These are phyloP conservation scores for Cryptococcus sp. DNA, from an alignment of 1,284 basidiomycete genomes.

Conservation along the genomic window DNA sequence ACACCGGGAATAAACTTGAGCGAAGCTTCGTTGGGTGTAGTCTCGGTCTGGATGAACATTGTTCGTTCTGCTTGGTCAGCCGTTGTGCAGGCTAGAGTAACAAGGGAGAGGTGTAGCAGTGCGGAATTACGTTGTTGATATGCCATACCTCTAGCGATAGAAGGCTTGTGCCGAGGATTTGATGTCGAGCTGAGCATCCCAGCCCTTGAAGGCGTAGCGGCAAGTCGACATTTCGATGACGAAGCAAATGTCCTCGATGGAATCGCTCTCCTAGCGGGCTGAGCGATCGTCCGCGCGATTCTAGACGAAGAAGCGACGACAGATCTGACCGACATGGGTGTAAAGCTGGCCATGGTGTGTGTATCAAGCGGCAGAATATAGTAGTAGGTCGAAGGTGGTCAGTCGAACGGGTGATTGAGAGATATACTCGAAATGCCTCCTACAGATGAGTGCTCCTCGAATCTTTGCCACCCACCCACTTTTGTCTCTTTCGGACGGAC, in stretches of 20 bases:
- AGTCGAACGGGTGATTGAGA: no score
- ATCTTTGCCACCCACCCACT: no score
- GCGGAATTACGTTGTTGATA: background rate
- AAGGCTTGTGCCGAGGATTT: background rate
- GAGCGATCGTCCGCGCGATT: background rate
- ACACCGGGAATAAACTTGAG: constrained; percentile 96
- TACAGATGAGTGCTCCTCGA: no score
- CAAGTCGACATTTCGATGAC: background rate
- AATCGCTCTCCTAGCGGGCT: constrained; percentile 1
- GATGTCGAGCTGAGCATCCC: constrained; percentile 2
- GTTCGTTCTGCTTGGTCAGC: constrained; percentile 57
- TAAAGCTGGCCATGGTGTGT: no score
- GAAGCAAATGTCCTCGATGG: constrained; percentile 14
- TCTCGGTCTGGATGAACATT: constrained; percentile 97
- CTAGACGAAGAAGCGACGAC: constrained; percentile 32
- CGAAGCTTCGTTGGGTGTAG: constrained; percentile 94
- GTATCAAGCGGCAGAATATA: no score
- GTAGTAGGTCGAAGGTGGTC: no score
- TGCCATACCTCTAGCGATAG: constrained; percentile 6
- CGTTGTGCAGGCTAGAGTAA: background rate
- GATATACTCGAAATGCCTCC: no score
- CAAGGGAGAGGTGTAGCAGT: no score
- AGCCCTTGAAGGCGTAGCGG: background rate
- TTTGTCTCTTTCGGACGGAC: no score
- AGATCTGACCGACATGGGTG: constrained; percentile 13